Base-by-base conservation (phyloP, 306 rosid species). In the Glycine tomentella region DNA sequence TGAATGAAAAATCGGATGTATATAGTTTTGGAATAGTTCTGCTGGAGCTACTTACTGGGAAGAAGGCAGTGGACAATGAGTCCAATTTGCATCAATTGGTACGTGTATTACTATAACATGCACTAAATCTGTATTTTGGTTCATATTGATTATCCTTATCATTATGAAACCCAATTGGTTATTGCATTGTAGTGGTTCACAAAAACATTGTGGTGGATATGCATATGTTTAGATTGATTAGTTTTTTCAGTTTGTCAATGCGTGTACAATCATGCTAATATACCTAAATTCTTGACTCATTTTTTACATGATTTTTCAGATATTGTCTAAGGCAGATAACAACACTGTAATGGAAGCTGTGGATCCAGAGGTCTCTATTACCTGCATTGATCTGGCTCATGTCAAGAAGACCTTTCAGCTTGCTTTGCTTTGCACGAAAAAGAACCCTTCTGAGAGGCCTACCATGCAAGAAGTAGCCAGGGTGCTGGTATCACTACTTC, bases 21-120 rank as follows among this genome's bases (percentile, higher is more conserved):
- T 95, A 95, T 71, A 95, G 97, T 89, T 95, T 95, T 61, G 99
- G 99, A 13, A 78, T 95, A 79, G 97, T 95, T 65, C 93, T 95
- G 34, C 89, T 95, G 45, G 99, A 95, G 88, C 88, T 95, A 42
- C 86, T 95, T 1, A 95, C 99, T 0, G 97, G 99, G 44, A 95
- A 87, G 86, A 95, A 90, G 75, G 97, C 99, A 17, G 99, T 95
- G 72, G 97, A 93, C 64, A 89, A 91, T 2, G 99, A 95, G 2
- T 91, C 94, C 25, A 95, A 93, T 87, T 73, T 95, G 93, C 99
- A 90, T 69, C 97, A 95, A 13, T 50, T 88, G 97, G 99, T 95
- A 86, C 7, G 84, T 7, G 17, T 51, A 13, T 13, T 9, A 10
- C 4, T 36, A 3, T 7, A 13, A 0, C n/a, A 6, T 71, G 49